Evolutionary conservation across 78 protist genomes (phyloP).

Genomic region (Corallochytrium limacisporum): DNA sequence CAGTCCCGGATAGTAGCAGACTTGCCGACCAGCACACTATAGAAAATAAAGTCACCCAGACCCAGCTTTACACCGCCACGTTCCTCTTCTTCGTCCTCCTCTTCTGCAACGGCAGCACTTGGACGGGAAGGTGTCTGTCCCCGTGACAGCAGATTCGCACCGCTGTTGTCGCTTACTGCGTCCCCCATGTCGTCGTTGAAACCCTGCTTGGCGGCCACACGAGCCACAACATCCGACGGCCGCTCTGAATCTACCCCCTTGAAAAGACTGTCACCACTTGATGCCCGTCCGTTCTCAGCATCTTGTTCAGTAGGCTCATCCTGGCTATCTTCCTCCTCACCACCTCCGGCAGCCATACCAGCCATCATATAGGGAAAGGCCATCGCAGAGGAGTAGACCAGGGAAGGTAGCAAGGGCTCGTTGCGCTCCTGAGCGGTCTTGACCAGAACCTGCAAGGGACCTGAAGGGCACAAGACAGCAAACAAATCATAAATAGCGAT

Average conservation of each 20-base stretch:
- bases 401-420: slow-evolving; percentile 77
- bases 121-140: too few relatives aligned
- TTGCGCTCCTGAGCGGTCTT: slow-evolving; percentile 73
- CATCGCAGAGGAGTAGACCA: slow-evolving; percentile 39
- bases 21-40: slow-evolving; percentile 73
- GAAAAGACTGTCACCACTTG: too few relatives aligned
- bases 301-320: too few relatives aligned
- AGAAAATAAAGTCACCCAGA: slow-evolving; percentile 93
- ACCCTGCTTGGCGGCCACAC: too few relatives aligned
- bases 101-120: too few relatives aligned
- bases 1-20: slow-evolving; percentile 48
- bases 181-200: too few relatives aligned
- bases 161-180: too few relatives aligned
- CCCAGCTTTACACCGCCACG: slow-evolving; percentile 75
- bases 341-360: not conserved
- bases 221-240: too few relatives aligned
- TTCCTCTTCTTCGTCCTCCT: too few relatives aligned
- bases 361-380: not conserved
- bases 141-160: too few relatives aligned
- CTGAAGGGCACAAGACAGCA: slow-evolving; percentile 79
- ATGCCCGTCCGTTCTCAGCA: too few relatives aligned
- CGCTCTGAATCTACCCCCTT: too few relatives aligned
- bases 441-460: slow-evolving; percentile 77
- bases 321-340: not conserved
- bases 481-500: slow-evolving; percentile 72